These are phyloP conservation scores for Pseudotulostoma volvatum DNA, from an alignment of 495 filamentous ascomycete species.

Conservation along the genomic window DNA sequence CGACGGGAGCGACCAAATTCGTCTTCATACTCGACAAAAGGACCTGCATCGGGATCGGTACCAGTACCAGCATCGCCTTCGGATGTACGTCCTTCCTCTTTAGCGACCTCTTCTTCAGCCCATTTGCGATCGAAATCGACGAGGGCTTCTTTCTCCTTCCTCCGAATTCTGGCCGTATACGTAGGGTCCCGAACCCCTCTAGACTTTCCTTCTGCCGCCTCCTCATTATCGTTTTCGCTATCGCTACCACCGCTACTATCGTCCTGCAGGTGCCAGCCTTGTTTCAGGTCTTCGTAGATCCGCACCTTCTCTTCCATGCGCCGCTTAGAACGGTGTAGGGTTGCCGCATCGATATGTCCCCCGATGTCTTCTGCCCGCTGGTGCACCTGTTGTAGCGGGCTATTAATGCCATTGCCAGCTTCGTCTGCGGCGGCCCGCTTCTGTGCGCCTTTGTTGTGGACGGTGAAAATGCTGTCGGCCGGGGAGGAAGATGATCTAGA, in stretches of 20 bases:
- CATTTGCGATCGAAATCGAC: conserved; percentile 95
- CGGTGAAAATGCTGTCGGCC: conserved; percentile 56
- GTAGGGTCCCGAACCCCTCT: conserved; percentile 11
- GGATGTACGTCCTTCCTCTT: conserved; percentile 18
- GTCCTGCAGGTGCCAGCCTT: conserved; percentile 38
- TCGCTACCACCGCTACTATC: conserved; percentile 12
- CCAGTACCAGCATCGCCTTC: conserved; percentile 18
- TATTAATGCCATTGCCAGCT: conserved; percentile 12
- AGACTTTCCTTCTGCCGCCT: conserved; percentile 19
- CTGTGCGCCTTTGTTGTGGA: conserved; percentile 51
- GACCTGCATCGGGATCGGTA: conserved; percentile 28
- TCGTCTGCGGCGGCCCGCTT: conserved; percentile 41
- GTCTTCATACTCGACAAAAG: conserved; percentile 68
- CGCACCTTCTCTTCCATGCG: conserved; percentile 78
- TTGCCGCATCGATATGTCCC: conserved; percentile 23
- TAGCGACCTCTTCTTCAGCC: conserved; percentile 45
- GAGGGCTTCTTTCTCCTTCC: conserved; percentile 36
- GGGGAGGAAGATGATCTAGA: conserved; percentile 26
- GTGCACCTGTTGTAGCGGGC: conserved; percentile 21
- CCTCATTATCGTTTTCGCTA: conserved; percentile 31
- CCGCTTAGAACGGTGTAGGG: conserved; percentile 44
- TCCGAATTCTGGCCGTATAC: conserved; percentile 18
- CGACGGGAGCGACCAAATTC: conserved; percentile 69
- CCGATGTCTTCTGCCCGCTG: conserved; percentile 24
- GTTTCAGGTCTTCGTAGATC: conserved; percentile 69